A percentile compares a stretch with the other conserved stretches of the same genome.
Evolutionary conservation across 805 yeast genomes (phyloP).

Genomic region (Suhomyces emberorum): DNA sequence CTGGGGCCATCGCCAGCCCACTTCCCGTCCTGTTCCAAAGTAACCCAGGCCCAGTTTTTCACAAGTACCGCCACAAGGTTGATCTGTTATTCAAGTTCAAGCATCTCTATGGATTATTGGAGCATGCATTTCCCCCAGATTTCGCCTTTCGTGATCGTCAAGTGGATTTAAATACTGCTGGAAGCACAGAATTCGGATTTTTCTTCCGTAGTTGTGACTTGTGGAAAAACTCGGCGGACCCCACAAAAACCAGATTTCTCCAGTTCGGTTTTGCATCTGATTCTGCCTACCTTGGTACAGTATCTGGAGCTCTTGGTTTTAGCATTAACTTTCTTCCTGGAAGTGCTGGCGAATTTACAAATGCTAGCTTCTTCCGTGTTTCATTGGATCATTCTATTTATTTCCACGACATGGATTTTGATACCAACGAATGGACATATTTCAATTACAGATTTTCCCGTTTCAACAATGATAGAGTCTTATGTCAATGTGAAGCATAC

Average conservation of each 20-base stretch:
- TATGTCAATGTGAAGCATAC: conserved; percentile 24
- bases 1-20: neutral
- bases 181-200: conserved; percentile 22
- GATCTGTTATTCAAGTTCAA: conserved; percentile 15
- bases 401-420: conserved; percentile 35
- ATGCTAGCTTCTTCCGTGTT: conserved; percentile 28
- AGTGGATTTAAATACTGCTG: conserved; percentile 4
- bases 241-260: conserved; percentile 15
- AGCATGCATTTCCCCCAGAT: conserved; percentile 26
- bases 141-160: neutral
- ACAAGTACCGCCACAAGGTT: conserved; percentile 10
- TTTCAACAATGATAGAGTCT: conserved; percentile 33
- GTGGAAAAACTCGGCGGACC: conserved; percentile 20
- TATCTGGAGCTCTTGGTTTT: conserved; percentile 24
- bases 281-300: conserved; percentile 27
- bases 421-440: conserved; percentile 35
- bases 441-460: conserved; percentile 30
- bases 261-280: conserved; percentile 28
- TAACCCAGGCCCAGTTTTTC: conserved; percentile 8
- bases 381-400: conserved; percentile 36
- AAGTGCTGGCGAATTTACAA: neutral
- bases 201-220: conserved; percentile 31
- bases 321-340: neutral
- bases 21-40: conserved; percentile 7
- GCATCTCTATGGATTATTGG: conserved; percentile 29